Conservation (phyloP, 164 flowering plant genomes). For the Pachysandra terminalis region DNA sequence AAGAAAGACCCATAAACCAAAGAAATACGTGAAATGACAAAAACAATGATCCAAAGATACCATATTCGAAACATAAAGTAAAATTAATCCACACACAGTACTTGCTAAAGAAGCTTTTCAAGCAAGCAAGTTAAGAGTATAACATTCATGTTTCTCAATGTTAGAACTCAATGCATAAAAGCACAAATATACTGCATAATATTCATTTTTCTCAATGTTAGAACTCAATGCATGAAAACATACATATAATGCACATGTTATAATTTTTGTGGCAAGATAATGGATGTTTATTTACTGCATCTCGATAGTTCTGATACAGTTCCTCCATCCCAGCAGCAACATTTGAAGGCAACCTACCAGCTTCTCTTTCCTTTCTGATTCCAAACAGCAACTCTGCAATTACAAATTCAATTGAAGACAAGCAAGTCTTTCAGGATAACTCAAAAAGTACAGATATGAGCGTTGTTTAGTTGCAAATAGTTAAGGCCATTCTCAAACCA, state of each 20-base stretch:
- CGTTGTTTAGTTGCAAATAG: background rate
- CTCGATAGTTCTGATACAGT: conserved; percentile 64
- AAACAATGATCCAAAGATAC: background rate
- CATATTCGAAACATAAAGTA: background rate
- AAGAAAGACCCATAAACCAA: background rate
- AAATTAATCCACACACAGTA: background rate
- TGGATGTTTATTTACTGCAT: conserved; percentile 57
- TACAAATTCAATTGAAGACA: conserved; percentile 9
- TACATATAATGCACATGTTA: too few species aligned
- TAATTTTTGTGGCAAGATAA: too few species aligned
- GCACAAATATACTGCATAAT: background rate
- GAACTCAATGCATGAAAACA: conserved; percentile 5
- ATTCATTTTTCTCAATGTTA: too few species aligned
- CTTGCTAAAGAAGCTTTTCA: background rate
- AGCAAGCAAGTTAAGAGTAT: background rate
- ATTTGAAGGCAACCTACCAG: conserved; percentile 67
- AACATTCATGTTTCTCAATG: too few species aligned
- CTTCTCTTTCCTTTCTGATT: conserved; percentile 60
- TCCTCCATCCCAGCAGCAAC: conserved; percentile 79
- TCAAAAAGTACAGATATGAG: conserved; percentile 1
- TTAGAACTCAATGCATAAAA: conserved; percentile 8
- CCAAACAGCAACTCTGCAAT: conserved; percentile 68
- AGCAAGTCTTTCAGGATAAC: conserved; percentile 3
- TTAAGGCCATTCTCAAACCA: too few species aligned
- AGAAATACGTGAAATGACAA: too few species aligned